Percentiles rank a stretch among this genome's conserved stretches.
phyloP scores from a whole-genome alignment of 2,329 filamentous ascomycete species.

The Onygena corvina region DNA sequence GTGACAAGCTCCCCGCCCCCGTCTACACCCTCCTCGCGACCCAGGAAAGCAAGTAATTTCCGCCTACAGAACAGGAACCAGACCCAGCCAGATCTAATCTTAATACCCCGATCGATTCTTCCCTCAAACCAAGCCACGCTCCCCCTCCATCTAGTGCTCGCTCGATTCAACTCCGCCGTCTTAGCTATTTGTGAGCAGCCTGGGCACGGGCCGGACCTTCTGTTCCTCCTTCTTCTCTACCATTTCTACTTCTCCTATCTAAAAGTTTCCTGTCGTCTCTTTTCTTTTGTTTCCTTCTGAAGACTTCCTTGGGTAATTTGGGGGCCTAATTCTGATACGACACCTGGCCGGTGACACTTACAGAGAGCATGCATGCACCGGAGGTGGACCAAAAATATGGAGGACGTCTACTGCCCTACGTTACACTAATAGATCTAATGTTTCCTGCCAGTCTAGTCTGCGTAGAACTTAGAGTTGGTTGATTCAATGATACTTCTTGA shows the following conservation, averaged over 20 bases:
- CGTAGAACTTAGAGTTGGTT: too few species aligned
- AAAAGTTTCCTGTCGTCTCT: neutral
- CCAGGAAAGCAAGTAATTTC: conserved; percentile 4
- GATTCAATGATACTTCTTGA: too few species aligned
- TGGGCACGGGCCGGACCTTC: neutral
- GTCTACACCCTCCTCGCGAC: conserved; percentile 67
- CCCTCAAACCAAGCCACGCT: neutral
- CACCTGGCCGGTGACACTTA: too few species aligned
- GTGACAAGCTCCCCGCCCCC: conserved; percentile 74
- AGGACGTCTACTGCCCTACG: too few species aligned
- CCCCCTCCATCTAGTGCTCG: neutral
- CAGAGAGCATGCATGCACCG: too few species aligned
- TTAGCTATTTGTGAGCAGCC: conserved; percentile 1
- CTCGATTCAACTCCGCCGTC: neutral
- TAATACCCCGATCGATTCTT: neutral
- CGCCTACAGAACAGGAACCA: neutral
- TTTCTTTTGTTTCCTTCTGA: too few species aligned
- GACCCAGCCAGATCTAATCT: neutral
- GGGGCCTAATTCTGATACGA: conserved; percentile 1
- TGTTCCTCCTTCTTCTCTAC: neutral
- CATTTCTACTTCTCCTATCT: neutral
- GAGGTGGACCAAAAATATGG: too few species aligned
- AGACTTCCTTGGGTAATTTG: too few species aligned
- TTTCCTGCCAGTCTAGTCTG: too few species aligned
- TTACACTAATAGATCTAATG: too few species aligned